Evolutionary conservation across 306 rosid genomes (phyloP).

Genomic region (Psophocarpus tetragonolobus): DNA sequence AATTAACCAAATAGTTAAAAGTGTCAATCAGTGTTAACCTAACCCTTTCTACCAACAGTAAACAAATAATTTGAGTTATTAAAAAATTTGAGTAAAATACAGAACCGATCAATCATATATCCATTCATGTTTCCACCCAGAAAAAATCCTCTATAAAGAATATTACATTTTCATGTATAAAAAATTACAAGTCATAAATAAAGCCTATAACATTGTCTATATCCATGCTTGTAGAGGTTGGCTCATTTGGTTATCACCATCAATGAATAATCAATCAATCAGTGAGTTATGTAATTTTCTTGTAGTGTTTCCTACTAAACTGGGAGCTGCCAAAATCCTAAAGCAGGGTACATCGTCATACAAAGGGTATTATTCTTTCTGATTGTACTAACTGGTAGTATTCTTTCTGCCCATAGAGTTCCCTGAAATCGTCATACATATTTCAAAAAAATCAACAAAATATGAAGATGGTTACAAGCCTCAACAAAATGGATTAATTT

Average conservation of each 20-base stretch:
- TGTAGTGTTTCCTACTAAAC: not conserved
- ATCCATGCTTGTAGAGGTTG: not conserved
- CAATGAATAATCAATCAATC: not conserved
- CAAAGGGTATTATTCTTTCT: no score
- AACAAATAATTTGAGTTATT: not conserved
- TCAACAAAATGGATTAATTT: not conserved
- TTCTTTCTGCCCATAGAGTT: slow-evolving; percentile 58
- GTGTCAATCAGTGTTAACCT: not conserved
- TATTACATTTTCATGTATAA: slow-evolving; percentile 14
- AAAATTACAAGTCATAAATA: not conserved
- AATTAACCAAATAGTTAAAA: no score
- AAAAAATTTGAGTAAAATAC: not conserved
- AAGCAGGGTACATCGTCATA: slow-evolving; percentile 1
- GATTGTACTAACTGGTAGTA: slow-evolving; percentile 46
- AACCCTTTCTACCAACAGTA: not conserved
- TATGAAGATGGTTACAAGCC: not conserved
- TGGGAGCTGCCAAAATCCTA: not conserved
- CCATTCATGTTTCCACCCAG: not conserved
- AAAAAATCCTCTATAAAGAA: not conserved
- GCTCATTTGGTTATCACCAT: not conserved
- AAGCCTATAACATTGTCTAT: not conserved
- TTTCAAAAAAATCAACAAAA: not conserved
- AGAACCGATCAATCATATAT: not conserved
- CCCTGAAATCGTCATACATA: slow-evolving; percentile 46
- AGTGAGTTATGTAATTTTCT: not conserved